A percentile compares a stretch with the other conserved stretches of the same genome.
phyloP scores from a whole-genome alignment of 306 rosid genomes.

The Chamaecrista fasciculata region DNA sequence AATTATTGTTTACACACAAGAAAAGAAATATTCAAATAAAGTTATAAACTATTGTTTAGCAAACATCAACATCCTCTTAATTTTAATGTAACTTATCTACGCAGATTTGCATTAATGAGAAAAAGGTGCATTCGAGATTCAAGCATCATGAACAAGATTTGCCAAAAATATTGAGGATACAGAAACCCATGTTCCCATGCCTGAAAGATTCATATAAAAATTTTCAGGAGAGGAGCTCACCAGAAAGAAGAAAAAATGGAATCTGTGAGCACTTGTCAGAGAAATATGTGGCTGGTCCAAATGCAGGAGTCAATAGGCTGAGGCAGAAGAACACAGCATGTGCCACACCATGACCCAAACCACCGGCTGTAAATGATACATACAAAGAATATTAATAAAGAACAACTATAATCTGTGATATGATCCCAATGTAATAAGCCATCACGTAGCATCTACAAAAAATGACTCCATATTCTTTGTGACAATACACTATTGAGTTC shows the following conservation, averaged over 20 bases:
- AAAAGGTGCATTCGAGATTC: slow-evolving; percentile 14
- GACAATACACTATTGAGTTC: not conserved
- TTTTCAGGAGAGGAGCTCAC: slow-evolving; percentile 44
- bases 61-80: slow-evolving; percentile 13
- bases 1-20: slow-evolving; percentile 9
- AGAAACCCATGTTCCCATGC: not conserved
- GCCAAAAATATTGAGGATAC: slow-evolving; percentile 13
- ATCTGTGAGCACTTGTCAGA: slow-evolving; percentile 70
- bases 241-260: slow-evolving; percentile 91
- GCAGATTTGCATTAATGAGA: slow-evolving; percentile 15
- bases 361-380: slow-evolving; percentile 71
- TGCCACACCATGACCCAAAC: slow-evolving; percentile 92
- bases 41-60: too few relatives aligned
- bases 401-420: slow-evolving; percentile 9
- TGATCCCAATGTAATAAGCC: slow-evolving; percentile 3
- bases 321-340: slow-evolving; percentile 98
- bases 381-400: slow-evolving; percentile 6
- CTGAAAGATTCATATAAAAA: slow-evolving; percentile 18
- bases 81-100: not conserved
- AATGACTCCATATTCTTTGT: slow-evolving; percentile 16
- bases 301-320: slow-evolving; percentile 91
- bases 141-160: slow-evolving; percentile 2
- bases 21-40: too few relatives aligned
- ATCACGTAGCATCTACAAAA: slow-evolving; percentile 19
- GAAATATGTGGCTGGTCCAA: slow-evolving; percentile 89